Evolutionary conservation across 768 basidiomycete genomes (phyloP).

Genomic region (Leccinum subgranulosum): DNA sequence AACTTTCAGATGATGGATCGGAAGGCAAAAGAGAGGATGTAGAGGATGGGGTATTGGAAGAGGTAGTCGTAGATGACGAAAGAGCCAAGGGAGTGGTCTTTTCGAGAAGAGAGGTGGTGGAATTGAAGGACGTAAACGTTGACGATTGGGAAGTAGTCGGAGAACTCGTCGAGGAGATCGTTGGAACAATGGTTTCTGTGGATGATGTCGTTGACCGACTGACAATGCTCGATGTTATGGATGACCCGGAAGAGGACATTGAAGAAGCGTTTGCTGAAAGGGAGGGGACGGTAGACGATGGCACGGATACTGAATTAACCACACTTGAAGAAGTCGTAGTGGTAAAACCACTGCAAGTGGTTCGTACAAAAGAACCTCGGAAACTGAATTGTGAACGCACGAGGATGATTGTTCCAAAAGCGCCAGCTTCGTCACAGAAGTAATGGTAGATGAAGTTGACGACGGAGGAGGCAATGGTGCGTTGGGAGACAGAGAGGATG

Average conservation of each 20-base stretch:
- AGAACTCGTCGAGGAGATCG: slow-evolving; percentile 11
- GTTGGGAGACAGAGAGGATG: slow-evolving; percentile 9
- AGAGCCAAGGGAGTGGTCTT: slow-evolving; percentile 13
- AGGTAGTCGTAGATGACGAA: slow-evolving; percentile 9
- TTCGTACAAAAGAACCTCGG: slow-evolving; percentile 11
- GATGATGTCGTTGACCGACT: slow-evolving; percentile 20
- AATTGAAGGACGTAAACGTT: slow-evolving; percentile 7
- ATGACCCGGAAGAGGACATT: slow-evolving; percentile 11
- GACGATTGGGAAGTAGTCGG: slow-evolving; percentile 11
- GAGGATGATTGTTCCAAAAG: slow-evolving; percentile 12
- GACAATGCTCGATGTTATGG: slow-evolving; percentile 14
- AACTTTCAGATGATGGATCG: slow-evolving; percentile 4
- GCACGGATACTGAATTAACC: slow-evolving; percentile 8
- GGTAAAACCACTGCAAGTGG: slow-evolving; percentile 12
- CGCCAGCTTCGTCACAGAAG: slow-evolving; percentile 11
- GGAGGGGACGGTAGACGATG: slow-evolving; percentile 4
- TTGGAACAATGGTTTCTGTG: neutral
- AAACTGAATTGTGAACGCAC: slow-evolving; percentile 22
- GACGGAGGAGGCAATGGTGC: slow-evolving; percentile 4
- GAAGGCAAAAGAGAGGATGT: slow-evolving; percentile 7
- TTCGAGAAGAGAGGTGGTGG: slow-evolving; percentile 1
- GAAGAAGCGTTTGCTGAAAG: slow-evolving; percentile 6
- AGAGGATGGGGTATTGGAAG: slow-evolving; percentile 1
- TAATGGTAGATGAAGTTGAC: slow-evolving; percentile 7
- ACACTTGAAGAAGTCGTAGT: slow-evolving; percentile 12